A percentile compares a stretch with the other conserved stretches of the same genome.
Conservation (phyloP, 208 protist genomes). For the Porcisia hertigi region DNA sequence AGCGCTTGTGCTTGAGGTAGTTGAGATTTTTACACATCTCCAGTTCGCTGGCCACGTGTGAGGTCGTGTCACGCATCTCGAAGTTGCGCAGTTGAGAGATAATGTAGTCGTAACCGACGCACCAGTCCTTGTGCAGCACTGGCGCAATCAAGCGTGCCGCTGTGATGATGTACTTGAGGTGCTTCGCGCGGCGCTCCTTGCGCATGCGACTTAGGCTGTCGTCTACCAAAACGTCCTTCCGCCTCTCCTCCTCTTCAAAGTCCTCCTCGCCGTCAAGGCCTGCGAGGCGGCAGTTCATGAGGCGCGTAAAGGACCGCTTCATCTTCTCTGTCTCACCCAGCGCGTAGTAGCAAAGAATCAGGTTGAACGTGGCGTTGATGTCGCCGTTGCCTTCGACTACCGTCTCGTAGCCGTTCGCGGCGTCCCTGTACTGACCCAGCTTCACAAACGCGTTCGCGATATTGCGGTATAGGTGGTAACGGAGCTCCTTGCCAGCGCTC, state of each 20-base stretch:
- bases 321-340: conserved; percentile 94
- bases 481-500: conserved; percentile 85
- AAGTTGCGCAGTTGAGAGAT: conserved; percentile 92
- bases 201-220: conserved; percentile 81
- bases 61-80: conserved; percentile 87
- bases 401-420: conserved; percentile 93
- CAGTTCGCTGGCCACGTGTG: conserved; percentile 92
- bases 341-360: conserved; percentile 97
- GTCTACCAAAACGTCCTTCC: conserved; percentile 86
- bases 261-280: conserved; percentile 77
- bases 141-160: conserved; percentile 95
- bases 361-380: conserved; percentile 93
- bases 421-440: conserved; percentile 97
- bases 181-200: conserved; percentile 78
- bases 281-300: conserved; percentile 80
- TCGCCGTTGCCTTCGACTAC: conserved; percentile 94
- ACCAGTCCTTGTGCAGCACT: conserved; percentile 92
- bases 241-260: conserved; percentile 83
- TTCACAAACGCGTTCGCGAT: conserved; percentile 97
- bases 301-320: conserved; percentile 91
- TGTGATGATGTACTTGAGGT: conserved; percentile 88
- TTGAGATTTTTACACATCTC: conserved; percentile 96
- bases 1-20: conserved; percentile 94
- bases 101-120: conserved; percentile 94
- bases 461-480: conserved; percentile 95